Base-by-base conservation (phyloP, 2,329 filamentous ascomycete species). In the Leptographium radiaticola region DNA sequence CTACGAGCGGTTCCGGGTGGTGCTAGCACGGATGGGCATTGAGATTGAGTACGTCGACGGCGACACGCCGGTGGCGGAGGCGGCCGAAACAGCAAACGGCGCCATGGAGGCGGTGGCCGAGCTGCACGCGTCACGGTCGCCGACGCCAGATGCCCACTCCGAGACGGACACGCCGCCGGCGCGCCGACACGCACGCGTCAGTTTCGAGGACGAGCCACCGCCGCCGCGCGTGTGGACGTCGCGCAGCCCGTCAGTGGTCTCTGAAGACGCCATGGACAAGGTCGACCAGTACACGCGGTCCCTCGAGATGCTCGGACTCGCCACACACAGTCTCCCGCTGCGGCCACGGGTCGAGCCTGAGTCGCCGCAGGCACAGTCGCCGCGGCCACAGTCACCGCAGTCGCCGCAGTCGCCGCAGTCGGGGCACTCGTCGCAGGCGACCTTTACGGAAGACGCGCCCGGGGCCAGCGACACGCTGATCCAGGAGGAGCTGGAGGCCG, bases 1-100 rank as follows among this genome's bases (percentile, higher is more conserved):
- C 33, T 75, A 80, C 58, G 79, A 84, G 55, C 86, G 84, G 60
- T 90, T 93, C 62, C 77, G 82, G 65, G 72, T 76, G 55, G 74
- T 88, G 56, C 73, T 94, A 59, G 72, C 70, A 16, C 75, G 79
- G 50, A 81, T 89, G 75, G 83, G 83, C 25, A 89, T 91, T 58
- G 75, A 81, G 44, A 73, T 93, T 53, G 82, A 87, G 57, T 77
- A 84, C 54, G 73, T 74, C 31, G 59, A 60, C 15, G 34, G 47
- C n/a, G 34, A 25, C 16, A 18, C 15, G 9, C 15, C 38, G 10
- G 38, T 13, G 36, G 36, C 36, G 13, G 36, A 9, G 36, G n/a
- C n/a, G n/a, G n/a, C n/a, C n/a, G n/a, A n/a, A n/a, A n/a, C n/a
- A n/a, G n/a, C n/a, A n/a, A n/a, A n/a, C n/a, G n/a, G n/a, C n/a